phyloP scores from a whole-genome alignment of 352 stramenopile species.

The Aphanomyces astaci region DNA sequence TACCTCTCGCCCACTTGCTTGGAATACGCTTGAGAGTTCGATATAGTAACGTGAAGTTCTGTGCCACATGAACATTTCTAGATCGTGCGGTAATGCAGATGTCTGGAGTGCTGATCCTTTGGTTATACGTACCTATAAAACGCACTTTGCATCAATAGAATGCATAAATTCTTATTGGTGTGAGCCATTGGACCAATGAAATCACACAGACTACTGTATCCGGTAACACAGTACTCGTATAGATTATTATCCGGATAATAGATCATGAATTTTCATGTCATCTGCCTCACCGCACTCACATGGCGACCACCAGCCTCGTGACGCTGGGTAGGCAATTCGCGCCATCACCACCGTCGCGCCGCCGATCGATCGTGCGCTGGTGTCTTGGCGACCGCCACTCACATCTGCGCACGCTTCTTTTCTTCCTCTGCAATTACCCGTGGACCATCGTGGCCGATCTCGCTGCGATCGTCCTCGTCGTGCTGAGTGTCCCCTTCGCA shows the following conservation, averaged over 20 bases:
- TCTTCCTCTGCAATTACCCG: slow-evolving; percentile 1
- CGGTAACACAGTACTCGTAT: too few species aligned
- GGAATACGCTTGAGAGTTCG: not conserved
- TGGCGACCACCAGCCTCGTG: not conserved
- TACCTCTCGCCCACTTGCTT: not conserved
- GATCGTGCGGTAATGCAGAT: too few species aligned
- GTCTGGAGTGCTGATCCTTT: too few species aligned
- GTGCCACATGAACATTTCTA: not conserved
- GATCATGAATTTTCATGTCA: not conserved
- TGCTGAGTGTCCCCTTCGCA: not conserved
- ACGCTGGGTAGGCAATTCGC: not conserved
- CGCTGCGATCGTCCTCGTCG: not conserved
- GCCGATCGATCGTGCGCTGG: not conserved
- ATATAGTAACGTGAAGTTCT: not conserved
- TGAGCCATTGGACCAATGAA: too few species aligned
- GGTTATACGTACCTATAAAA: too few species aligned
- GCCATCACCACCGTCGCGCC: not conserved
- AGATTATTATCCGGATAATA: not conserved
- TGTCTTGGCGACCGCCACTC: not conserved
- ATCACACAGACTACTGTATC: too few species aligned
- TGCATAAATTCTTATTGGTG: too few species aligned
- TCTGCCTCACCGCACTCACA: not conserved
- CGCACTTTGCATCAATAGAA: too few species aligned
- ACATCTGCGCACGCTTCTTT: not conserved
- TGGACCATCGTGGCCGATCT: not conserved